Percentiles rank a stretch among this genome's conserved stretches.
Evolutionary conservation across 2,329 filamentous ascomycete species (phyloP).

Genomic region (Penicillium sclerotigenum): DNA sequence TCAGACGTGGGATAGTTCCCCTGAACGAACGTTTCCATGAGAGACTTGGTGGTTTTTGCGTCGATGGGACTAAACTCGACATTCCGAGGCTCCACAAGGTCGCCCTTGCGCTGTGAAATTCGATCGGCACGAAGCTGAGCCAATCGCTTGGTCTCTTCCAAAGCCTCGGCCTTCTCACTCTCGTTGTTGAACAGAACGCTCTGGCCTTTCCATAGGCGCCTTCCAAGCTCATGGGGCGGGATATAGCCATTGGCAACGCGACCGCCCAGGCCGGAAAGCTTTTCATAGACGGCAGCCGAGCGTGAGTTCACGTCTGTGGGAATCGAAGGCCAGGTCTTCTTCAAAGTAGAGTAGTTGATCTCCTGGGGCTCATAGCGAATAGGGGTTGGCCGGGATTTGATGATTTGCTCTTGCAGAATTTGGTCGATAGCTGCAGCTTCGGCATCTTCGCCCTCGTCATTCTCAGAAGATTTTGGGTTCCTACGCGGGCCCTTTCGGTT

Average conservation of each 20-base stretch:
- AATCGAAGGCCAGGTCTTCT: slow-evolving; percentile 41
- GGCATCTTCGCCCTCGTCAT: slow-evolving; percentile 24
- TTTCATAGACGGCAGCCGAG: slow-evolving; percentile 33
- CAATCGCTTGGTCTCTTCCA: slow-evolving; percentile 36
- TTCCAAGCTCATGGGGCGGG: slow-evolving; percentile 36
- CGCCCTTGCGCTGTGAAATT: slow-evolving; percentile 37
- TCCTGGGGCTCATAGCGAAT: slow-evolving; percentile 36
- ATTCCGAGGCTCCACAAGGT: slow-evolving; percentile 35
- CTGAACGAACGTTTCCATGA: slow-evolving; percentile 33
- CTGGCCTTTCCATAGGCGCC: slow-evolving; percentile 37
- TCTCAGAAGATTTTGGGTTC: slow-evolving; percentile 15
- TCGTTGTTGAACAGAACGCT: slow-evolving; percentile 39
- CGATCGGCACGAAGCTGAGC: slow-evolving; percentile 33
- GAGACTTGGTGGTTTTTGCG: slow-evolving; percentile 24
- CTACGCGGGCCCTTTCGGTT: slow-evolving; percentile 11
- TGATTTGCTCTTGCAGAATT: slow-evolving; percentile 30
- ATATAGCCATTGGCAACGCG: slow-evolving; percentile 37
- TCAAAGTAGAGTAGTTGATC: slow-evolving; percentile 32
- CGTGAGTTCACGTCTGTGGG: slow-evolving; percentile 31
- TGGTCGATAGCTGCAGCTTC: slow-evolving; percentile 28
- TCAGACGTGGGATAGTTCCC: slow-evolving; percentile 33
- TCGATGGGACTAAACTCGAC: slow-evolving; percentile 28
- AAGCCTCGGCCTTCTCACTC: slow-evolving; percentile 36
- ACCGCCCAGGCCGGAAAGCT: slow-evolving; percentile 35
- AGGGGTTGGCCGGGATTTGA: slow-evolving; percentile 31